Evolutionary conservation across 2,329 filamentous ascomycete species (phyloP), one percentile per base, ranked within the genome.

Genomic region (Ophiostoma sp.): DNA sequence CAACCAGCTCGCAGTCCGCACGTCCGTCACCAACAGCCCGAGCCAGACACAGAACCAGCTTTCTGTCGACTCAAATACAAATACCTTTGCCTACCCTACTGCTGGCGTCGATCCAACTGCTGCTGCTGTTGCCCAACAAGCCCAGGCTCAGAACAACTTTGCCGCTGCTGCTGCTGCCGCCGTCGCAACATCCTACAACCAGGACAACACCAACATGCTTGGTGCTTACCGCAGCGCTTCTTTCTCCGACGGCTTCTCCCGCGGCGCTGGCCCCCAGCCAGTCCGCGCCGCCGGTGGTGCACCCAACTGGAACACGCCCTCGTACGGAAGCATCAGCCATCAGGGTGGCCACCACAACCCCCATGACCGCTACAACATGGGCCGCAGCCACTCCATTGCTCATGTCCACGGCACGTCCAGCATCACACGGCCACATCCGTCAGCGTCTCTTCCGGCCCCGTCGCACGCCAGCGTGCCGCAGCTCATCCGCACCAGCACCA

Each of bases 401-500:
- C 81, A 84, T 11, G 67, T 66, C 67, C 76, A 79, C 42, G 76
- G 80, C 67, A 81, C 84, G 68, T 75, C 78, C 0, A 74, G 78
- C 1, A 79, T 84, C 65, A 75, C 79, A 6, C 79, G 84, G 36
- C 78, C 82, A 1, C 80, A 78, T 4, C 74, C 85, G 72, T 80
- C 82, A 41, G 77, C 82, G 8, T 74, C 84, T n/a, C 79, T 83
- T 55, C 79, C 83, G 70, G 80, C 83, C 1, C 77, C 80, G 0
- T 76, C 79, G 0, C 76, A 76, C 38, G 66, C 72, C 0, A 71
- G 67, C 38, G 75, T 79, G 4, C 84, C 85, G 1, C 79, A 81
- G 71, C 80, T 87, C 2, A 80, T 86, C 36, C 80, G 85, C 47
- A 87, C 85, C 3, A 87, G 84, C 76, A 86, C 83, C 1, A 78